phyloP scores from a whole-genome alignment of 2,329 filamentous ascomycete species.

The Ascochyta clinopodiicola region DNA sequence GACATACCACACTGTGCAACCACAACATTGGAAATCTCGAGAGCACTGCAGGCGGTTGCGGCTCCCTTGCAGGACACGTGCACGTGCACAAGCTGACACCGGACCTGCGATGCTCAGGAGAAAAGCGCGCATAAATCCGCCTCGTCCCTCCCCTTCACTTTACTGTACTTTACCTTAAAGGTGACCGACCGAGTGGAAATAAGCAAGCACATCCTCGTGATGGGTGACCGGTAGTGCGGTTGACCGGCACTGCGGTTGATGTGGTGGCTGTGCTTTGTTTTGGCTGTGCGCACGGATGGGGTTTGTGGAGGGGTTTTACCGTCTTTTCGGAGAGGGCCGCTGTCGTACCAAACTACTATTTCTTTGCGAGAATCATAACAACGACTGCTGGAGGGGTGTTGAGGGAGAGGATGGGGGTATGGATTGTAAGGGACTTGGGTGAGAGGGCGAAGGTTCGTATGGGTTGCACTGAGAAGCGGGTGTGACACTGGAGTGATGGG shows the following conservation, averaged over 20 bases:
- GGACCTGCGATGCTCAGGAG: background rate
- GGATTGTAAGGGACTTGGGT: background rate
- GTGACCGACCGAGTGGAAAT: background rate
- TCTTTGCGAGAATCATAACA: too few species aligned
- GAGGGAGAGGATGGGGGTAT: too few species aligned
- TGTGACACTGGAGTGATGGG: slow-evolving; percentile 6
- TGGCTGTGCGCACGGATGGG: background rate
- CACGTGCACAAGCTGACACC: background rate
- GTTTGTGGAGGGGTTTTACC: background rate
- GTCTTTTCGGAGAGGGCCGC: slow-evolving; percentile 12
- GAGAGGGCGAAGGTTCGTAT: background rate
- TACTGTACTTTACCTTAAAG: background rate
- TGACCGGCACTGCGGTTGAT: slow-evolving; percentile 19
- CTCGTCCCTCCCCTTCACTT: background rate
- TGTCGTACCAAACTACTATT: slow-evolving; percentile 7
- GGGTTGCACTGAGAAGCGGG: background rate
- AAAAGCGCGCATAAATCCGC: slow-evolving; percentile 6
- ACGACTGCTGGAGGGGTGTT: too few species aligned
- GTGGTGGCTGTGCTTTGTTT: slow-evolving; percentile 15
- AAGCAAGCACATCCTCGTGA: background rate
- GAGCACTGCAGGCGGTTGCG: background rate
- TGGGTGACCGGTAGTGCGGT: background rate
- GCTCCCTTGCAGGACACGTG: background rate
- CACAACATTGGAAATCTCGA: background rate
- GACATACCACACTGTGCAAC: too few species aligned